Evolutionary conservation across 352 stramenopile species (phyloP).

Genomic region (Globisporangium splendens): DNA sequence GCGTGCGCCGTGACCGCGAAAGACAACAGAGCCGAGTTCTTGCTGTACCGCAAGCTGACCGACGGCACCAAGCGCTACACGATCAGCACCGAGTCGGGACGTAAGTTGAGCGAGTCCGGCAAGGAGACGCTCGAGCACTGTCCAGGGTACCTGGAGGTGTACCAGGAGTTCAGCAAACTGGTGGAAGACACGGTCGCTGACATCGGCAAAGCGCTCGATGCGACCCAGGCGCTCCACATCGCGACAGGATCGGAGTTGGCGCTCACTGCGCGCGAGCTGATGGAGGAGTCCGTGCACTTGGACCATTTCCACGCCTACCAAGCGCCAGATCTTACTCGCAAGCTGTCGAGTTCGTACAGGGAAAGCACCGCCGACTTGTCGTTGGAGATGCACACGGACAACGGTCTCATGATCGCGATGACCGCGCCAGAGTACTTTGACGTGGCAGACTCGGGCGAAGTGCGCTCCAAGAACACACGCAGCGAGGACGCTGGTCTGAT

Average conservation of each 20-base stretch:
- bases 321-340: slow-evolving; percentile 14
- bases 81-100: slow-evolving; percentile 61
- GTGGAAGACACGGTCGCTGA: slow-evolving; percentile 55
- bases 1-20: slow-evolving; percentile 52
- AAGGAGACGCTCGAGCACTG: slow-evolving; percentile 43
- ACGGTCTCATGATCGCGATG: slow-evolving; percentile 74
- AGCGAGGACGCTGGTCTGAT: slow-evolving; percentile 60
- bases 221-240: slow-evolving; percentile 48
- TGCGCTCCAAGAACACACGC: slow-evolving; percentile 41
- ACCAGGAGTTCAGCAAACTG: slow-evolving; percentile 50
- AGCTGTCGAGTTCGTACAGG: slow-evolving; percentile 10
- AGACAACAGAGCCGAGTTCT: slow-evolving; percentile 49
- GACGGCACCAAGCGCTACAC: slow-evolving; percentile 76
- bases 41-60: slow-evolving; percentile 58
- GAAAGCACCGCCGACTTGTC: slow-evolving; percentile 40
- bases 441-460: slow-evolving; percentile 32
- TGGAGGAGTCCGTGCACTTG: slow-evolving; percentile 70
- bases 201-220: slow-evolving; percentile 55
- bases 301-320: slow-evolving; percentile 84
- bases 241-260: slow-evolving; percentile 23
- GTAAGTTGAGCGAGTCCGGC: slow-evolving; percentile 30
- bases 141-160: slow-evolving; percentile 47
- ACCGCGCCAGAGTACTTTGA: slow-evolving; percentile 69
- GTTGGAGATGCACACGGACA: slow-evolving; percentile 75
- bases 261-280: slow-evolving; percentile 51